Percentiles rank a stretch among this genome's conserved stretches.
Conservation (phyloP, 495 filamentous ascomycete species). For the Tirmania nivea region DNA sequence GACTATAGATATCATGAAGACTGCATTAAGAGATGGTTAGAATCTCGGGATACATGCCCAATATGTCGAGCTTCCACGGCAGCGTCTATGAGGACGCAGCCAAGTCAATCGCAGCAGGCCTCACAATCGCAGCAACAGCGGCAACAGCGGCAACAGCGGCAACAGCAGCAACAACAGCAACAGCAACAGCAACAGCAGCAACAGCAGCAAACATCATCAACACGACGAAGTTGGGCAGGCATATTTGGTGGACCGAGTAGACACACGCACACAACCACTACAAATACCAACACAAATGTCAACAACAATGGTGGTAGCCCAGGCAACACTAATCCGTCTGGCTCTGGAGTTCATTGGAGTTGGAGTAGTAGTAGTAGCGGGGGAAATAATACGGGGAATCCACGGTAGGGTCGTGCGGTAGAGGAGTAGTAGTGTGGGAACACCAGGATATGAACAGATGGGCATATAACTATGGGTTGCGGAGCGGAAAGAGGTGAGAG, state of each 20-base stretch:
- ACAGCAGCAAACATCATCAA: no score
- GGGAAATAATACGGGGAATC: background rate
- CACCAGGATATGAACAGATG: no score
- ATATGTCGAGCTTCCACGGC: background rate
- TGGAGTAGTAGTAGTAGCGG: background rate
- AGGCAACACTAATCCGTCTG: background rate
- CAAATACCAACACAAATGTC: background rate
- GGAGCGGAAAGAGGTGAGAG: no score
- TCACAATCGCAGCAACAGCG: background rate
- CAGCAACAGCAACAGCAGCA: background rate
- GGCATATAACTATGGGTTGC: no score
- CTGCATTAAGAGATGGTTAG: slow-evolving; percentile 16
- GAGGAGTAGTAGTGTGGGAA: no score
- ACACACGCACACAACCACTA: slow-evolving; percentile 1
- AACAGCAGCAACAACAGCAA: background rate
- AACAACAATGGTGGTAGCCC: background rate
- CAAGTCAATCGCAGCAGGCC: background rate
- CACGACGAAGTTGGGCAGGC: no score
- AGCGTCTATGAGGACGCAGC: background rate
- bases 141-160: slow-evolving; percentile 7
- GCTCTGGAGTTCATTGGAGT: background rate
- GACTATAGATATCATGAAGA: slow-evolving; percentile 8
- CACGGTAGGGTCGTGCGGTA: no score
- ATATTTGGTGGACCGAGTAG: background rate
- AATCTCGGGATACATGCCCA: slow-evolving; percentile 8